Evolutionary conservation across 306 rosid species (phyloP).

Genomic region (Arachis hypogaea): DNA sequence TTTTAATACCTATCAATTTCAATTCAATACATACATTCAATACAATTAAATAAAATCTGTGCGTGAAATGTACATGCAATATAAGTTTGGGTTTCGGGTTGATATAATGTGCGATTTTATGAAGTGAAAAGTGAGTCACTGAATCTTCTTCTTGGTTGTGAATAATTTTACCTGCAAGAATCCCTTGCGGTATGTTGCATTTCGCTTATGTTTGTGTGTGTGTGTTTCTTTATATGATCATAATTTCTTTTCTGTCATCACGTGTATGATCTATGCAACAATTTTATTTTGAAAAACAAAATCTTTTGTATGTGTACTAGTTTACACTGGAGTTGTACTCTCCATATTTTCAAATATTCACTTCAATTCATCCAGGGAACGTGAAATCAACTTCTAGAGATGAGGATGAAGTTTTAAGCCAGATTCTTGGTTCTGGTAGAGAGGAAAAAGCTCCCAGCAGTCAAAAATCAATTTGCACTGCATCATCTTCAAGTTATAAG

Average conservation of each 20-base stretch:
- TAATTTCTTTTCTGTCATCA: neutral
- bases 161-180: conserved; percentile 8
- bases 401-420: conserved; percentile 72
- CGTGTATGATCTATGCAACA: neutral
- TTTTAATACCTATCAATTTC: no score
- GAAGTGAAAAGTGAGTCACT: no score
- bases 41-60: no score
- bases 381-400: conserved; percentile 56
- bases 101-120: no score
- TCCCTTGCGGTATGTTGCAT: conserved; percentile 3
- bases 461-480: conserved; percentile 44
- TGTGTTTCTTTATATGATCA: neutral
- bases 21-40: no score
- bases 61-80: no score
- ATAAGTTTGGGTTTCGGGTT: no score
- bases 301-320: conserved; percentile 8
- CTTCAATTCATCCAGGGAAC: conserved; percentile 56
- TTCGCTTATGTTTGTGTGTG: neutral
- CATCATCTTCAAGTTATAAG: conserved; percentile 55
- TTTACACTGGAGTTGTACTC: conserved; percentile 13
- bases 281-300: neutral
- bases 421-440: conserved; percentile 62
- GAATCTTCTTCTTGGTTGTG: no score
- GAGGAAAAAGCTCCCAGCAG: conserved; percentile 49
- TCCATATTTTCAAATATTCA: conserved; percentile 28